Evolutionary conservation across 1,284 basidiomycete genomes (phyloP).

Genomic region (Malassezia brasiliensis): DNA sequence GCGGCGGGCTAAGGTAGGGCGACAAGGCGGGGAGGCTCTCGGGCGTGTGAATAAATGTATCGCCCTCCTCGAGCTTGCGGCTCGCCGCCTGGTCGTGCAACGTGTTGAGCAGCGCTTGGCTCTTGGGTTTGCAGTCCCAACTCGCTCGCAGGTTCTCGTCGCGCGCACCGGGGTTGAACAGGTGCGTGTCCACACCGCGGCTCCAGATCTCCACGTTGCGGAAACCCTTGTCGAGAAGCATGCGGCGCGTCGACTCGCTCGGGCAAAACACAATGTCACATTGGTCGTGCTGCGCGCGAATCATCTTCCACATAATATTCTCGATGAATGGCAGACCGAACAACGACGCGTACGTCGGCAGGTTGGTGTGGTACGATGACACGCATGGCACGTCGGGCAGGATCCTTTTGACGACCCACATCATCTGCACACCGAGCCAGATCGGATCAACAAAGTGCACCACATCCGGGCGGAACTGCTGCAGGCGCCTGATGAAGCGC

Average conservation of each 20-base stretch:
- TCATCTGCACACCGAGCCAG: conserved; percentile 53
- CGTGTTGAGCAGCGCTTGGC: conserved; percentile 20
- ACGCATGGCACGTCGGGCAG: conserved; percentile 52
- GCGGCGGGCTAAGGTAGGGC: conserved; percentile 42
- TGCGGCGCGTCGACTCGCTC: conserved; percentile 52
- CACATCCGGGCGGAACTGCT: conserved; percentile 53
- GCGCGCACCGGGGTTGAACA: conserved; percentile 49
- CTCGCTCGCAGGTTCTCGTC: conserved; percentile 49
- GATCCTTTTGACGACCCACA: conserved; percentile 45
- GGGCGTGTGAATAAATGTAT: conserved; percentile 47
- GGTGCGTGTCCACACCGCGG: conserved; percentile 41
- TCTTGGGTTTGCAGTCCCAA: conserved; percentile 50
- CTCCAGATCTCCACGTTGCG: conserved; percentile 54
- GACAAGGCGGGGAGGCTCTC: conserved; percentile 37
- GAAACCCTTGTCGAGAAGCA: conserved; percentile 52
- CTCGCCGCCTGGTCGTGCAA: conserved; percentile 11
- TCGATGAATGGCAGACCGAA: conserved; percentile 55
- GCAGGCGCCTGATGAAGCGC: conserved; percentile 52
- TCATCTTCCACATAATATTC: conserved; percentile 49
- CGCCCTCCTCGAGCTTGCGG: conserved; percentile 2
- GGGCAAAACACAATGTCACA: conserved; percentile 54
- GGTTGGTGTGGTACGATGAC: conserved; percentile 55
- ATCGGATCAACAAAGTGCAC: conserved; percentile 53
- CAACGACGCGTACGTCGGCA: conserved; percentile 55
- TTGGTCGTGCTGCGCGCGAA: conserved; percentile 32